Evolutionary conservation across 2,329 filamentous ascomycete genomes (phyloP).

Genomic region (Penicillium fuscoglaucum): DNA sequence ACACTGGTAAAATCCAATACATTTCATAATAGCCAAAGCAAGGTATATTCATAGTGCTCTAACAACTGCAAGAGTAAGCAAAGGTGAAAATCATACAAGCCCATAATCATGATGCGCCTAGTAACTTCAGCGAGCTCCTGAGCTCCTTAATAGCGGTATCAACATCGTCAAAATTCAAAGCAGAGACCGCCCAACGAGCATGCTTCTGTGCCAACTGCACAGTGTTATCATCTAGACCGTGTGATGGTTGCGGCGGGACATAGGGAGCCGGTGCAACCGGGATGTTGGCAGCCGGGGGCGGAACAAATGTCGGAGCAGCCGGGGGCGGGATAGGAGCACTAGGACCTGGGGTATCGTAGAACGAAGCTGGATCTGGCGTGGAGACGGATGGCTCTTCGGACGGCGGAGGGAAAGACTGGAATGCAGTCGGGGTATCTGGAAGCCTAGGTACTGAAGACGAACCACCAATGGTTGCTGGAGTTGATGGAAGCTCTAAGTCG

Average conservation of each 20-base stretch:
- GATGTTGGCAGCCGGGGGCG: slow-evolving; percentile 25
- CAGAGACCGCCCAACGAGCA: slow-evolving; percentile 94
- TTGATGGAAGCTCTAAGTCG: slow-evolving; percentile 41
- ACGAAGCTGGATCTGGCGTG: slow-evolving; percentile 24
- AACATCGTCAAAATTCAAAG: slow-evolving; percentile 94
- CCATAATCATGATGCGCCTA: slow-evolving; percentile 57
- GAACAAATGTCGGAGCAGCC: slow-evolving; percentile 17
- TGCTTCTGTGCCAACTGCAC: slow-evolving; percentile 88
- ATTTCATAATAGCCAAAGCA: neutral
- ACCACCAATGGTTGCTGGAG: slow-evolving; percentile 39
- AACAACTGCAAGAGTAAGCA: neutral
- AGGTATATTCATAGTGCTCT: slow-evolving; percentile 4
- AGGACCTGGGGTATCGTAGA: slow-evolving; percentile 22
- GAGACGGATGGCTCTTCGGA: slow-evolving; percentile 29
- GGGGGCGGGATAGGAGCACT: slow-evolving; percentile 22
- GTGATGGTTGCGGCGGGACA: slow-evolving; percentile 27
- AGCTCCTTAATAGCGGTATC: slow-evolving; percentile 85
- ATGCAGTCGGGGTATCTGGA: slow-evolving; percentile 40
- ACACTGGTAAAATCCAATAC: neutral
- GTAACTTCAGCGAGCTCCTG: slow-evolving; percentile 66
- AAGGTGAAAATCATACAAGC: neutral
- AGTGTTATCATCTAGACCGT: slow-evolving; percentile 65
- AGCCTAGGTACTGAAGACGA: slow-evolving; percentile 29
- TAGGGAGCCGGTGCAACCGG: slow-evolving; percentile 24
- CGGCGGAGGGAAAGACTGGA: slow-evolving; percentile 47